Base-by-base conservation (phyloP, 352 stramenopile genomes). In the Pythium rishiriense region DNA sequence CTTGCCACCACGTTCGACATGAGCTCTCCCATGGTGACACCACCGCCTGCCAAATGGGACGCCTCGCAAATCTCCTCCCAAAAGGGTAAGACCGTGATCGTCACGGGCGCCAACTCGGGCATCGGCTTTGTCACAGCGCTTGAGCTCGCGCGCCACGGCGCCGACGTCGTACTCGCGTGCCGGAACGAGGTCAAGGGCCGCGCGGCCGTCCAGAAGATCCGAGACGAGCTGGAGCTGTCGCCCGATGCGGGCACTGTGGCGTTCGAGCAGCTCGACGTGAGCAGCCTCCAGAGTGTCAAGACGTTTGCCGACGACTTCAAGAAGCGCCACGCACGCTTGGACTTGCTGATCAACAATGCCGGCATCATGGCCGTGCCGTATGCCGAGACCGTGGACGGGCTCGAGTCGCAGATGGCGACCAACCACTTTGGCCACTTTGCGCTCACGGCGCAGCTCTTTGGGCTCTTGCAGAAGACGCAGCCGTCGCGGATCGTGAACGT, bases 61-160 rank as follows among this genome's bases (percentile, higher is more conserved):
- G 58, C 48, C 47, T 47, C 35, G 6, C 14, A 66, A 31, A 62
- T 62, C 26, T 11, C n/a, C 19, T 35, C 55, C 10, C 42, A 45
- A 35, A 29, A 46, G 0, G 76, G 69, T 28, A 97, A 85, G 28
- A 64, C 95, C 50, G 83, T 75, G n/a, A 70, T 96, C 50, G 79
- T 97, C 55, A 97, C 88, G 4, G 90, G 88, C 28, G 72, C 64
- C 51, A 97, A 96, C 63, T 78, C 87, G 14, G 85, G 87, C 15
- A 75, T 97, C 49, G 90, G 90, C 9, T 90, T 85, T 48, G 76
- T 81, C 58, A 92, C 83, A 9, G 75, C 88, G 3, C 61, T 76
- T 45, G 64, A 62, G 7, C 72, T 97, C 35, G 86, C 72, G 54
- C 69, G 80, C 52, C 78, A 83, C 51, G 71, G 77, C 29, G 88